Conservation (phyloP, 257 asterid genomes). For the Ajuga chamaepitys region DNA sequence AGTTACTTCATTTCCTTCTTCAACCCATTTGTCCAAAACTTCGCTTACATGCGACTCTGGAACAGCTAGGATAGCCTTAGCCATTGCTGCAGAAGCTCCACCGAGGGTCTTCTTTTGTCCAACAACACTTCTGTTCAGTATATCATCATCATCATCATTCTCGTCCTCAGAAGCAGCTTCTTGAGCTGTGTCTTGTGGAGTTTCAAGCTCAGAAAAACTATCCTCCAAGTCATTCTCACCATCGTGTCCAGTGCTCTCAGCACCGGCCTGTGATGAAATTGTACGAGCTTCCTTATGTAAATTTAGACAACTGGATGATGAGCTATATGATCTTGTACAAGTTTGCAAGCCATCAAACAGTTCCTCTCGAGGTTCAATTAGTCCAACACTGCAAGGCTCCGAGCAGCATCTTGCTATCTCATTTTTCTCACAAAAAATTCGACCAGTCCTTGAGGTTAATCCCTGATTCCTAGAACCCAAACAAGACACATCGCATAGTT, state of each 20-base stretch:
- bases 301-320: constrained; percentile 16
- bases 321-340: constrained; percentile 27
- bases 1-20: constrained; percentile 61
- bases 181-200: constrained; percentile 22
- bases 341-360: constrained; percentile 22
- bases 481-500: constrained; percentile 6
- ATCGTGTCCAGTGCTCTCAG: constrained; percentile 47
- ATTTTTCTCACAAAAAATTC: constrained; percentile 21
- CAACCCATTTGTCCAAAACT: constrained; percentile 55
- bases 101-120: constrained; percentile 6
- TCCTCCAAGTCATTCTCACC: constrained; percentile 29
- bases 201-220: constrained; percentile 58
- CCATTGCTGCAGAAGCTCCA: constrained; percentile 18
- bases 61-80: constrained; percentile 36
- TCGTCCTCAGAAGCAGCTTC: constrained; percentile 15
- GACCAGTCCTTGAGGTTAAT: constrained; percentile 25
- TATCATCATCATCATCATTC: constrained; percentile 26
- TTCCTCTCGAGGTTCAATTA: constrained; percentile 18
- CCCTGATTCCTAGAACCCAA: constrained; percentile 44
- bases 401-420: constrained; percentile 23
- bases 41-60: constrained; percentile 26
- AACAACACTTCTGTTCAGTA: constrained; percentile 32
- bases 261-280: constrained; percentile 50
- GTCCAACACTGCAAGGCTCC: constrained; percentile 22
- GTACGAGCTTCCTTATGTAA: constrained; percentile 19